Evolutionary conservation across 179 eudicot genomes (phyloP).

Genomic region (Beta lomatogona): DNA sequence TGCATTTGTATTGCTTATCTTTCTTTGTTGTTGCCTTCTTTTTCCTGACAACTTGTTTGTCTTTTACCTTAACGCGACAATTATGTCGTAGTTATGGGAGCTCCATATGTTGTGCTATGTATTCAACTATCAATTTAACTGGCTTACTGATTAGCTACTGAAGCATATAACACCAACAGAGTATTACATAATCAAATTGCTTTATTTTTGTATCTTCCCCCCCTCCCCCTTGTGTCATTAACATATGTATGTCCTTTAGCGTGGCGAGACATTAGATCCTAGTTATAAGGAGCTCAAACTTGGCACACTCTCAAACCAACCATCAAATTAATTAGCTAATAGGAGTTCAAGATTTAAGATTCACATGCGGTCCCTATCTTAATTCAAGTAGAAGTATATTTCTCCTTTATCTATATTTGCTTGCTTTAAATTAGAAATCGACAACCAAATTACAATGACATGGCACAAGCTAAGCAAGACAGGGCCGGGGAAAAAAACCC

Average conservation of each 20-base stretch:
- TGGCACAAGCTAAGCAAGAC: neutral
- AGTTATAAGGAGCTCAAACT: neutral
- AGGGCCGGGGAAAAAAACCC: neutral
- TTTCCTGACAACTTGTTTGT: neutral
- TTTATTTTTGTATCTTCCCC: no score
- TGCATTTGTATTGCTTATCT: neutral
- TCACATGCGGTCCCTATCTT: constrained; percentile 10
- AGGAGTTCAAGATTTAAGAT: neutral
- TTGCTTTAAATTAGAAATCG: neutral
- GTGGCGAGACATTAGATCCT: neutral
- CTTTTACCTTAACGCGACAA: neutral
- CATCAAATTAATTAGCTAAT: neutral
- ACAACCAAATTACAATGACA: neutral
- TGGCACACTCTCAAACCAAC: neutral
- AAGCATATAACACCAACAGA: neutral
- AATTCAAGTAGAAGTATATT: constrained; percentile 2
- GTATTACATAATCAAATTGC: neutral
- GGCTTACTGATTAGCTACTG: neutral
- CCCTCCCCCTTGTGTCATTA: neutral
- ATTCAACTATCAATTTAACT: no score
- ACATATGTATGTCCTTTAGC: neutral
- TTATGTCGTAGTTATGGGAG: neutral
- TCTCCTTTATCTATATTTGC: neutral
- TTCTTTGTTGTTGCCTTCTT: neutral
- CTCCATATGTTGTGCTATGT: neutral